Evolutionary conservation across 208 protist species (phyloP).

Genomic region (Trypanosoma cruzi): DNA sequence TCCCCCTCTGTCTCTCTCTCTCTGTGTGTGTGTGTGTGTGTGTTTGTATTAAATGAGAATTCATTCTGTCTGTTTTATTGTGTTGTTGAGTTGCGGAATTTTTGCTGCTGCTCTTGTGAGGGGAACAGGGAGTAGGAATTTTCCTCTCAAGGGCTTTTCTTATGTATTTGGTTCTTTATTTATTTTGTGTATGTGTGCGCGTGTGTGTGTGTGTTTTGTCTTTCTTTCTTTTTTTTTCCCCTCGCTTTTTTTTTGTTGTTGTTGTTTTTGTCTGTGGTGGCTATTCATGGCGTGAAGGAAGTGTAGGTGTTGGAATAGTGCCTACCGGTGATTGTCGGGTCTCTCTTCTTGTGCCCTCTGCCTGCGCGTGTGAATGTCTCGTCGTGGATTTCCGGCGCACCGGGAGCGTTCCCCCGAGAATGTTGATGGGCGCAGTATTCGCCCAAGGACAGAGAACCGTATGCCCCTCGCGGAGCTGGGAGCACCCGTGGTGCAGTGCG

Average conservation of each 20-base stretch:
- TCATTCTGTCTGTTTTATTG: background rate
- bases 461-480: background rate
- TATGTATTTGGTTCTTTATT: background rate
- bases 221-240: conserved; percentile 21
- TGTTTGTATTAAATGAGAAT: no score
- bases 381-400: conserved; percentile 1
- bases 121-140: no score
- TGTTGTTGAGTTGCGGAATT: background rate
- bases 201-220: no score
- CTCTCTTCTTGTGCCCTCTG: background rate
- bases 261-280: background rate
- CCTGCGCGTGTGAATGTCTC: conserved; percentile 11
- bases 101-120: background rate
- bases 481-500: conserved; percentile 1
- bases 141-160: background rate
- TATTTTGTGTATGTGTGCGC: background rate
- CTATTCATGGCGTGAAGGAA: background rate
- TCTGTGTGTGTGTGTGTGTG: background rate
- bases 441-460: background rate
- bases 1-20: no score
- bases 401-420: conserved; percentile 6
- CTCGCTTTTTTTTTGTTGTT: background rate
- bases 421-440: conserved; percentile 1
- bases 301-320: background rate
- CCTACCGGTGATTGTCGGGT: background rate